These are phyloP conservation scores for Naganishia sp. DNA, from an alignment of 1,284 basidiomycete genomes.

Conservation along the genomic window DNA sequence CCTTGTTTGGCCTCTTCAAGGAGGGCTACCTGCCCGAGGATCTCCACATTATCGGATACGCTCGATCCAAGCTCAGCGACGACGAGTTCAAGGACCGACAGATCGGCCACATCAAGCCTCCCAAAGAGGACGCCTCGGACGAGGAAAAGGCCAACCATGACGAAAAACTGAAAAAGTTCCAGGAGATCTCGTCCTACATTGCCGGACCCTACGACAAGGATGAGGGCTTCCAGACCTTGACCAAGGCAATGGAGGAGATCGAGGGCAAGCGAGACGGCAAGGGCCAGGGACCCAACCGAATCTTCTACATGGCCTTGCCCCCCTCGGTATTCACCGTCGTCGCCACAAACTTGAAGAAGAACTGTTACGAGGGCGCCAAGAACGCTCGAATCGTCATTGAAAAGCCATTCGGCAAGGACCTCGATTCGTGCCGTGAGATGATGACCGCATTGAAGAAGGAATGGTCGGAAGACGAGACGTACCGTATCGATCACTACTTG, in stretches of 20 bases:
- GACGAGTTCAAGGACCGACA: conserved; percentile 81
- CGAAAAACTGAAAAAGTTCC: conserved; percentile 75
- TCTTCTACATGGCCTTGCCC: conserved; percentile 93
- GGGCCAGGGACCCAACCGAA: conserved; percentile 60
- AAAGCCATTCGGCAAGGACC: conserved; percentile 95
- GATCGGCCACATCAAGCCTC: conserved; percentile 78
- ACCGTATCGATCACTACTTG: conserved; percentile 96
- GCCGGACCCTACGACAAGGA: conserved; percentile 84
- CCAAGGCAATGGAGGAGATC: conserved; percentile 72
- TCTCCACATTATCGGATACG: conserved; percentile 89
- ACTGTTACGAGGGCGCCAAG: conserved; percentile 72
- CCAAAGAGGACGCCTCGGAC: conserved; percentile 62
- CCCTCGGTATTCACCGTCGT: conserved; percentile 91
- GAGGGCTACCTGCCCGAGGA: conserved; percentile 77
- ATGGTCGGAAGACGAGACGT: conserved; percentile 94
- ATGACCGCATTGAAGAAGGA: conserved; percentile 75
- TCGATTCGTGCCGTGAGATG: conserved; percentile 78
- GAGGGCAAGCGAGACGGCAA: conserved; percentile 64
- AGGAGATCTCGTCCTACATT: conserved; percentile 74
- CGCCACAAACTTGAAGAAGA: conserved; percentile 74
- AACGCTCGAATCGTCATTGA: conserved; percentile 90
- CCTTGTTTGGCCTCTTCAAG: conserved; percentile 82
- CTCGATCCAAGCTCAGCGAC: conserved; percentile 88
- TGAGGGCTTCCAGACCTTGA: conserved; percentile 73
- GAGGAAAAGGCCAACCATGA: conserved; percentile 43